Evolutionary conservation across 2,329 filamentous ascomycete species (phyloP), one percentile per base, ranked within the genome.

Genomic region (Exserohilum turcica): DNA sequence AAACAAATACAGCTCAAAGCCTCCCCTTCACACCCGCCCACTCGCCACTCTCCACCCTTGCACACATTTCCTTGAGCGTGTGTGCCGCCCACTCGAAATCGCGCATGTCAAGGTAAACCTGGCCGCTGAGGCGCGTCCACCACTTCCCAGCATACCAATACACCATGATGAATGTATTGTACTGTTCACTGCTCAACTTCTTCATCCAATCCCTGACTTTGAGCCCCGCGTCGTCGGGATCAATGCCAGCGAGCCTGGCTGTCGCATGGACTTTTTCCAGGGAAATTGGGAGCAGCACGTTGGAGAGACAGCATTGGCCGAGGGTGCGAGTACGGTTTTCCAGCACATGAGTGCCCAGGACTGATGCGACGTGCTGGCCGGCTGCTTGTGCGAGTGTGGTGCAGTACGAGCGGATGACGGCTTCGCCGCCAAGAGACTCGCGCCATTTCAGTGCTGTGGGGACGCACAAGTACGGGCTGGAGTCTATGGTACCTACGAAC

Each of bases 71-170:
- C 68, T 83, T 82, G 65, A 94, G 72, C 7, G 82, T 77, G 44
- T 78, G 68, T 0, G 81, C 90, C 3, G 82, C 81, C 83, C 84
- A 90, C 69, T 88, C 84, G 67, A 94, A 96, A 73, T 97, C 92
- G 10, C 80, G 80, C 59, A 87, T 71, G 21, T 91, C 90, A n/a
- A 97, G 75, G 70, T 94, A 97, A 0, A 94, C 82, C 79, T 96
- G 92, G 12, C 84, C 90, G 68, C 89, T 92, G 42, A 96, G 67
- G 43, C 93, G 79, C 0, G 82, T 79, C 89, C 89, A 96, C 70
- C 87, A 83, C 47, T 80, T 79, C 0, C 81, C 82, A 0, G 76
- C 80, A 60, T 92, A 85, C 7, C 81, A 73, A 52, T 85, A 85
- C 2, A 89, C 68, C 1, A 86, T 80, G 45, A 94, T 75, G 65